phyloP scores from a whole-genome alignment of 345 rosid genomes.

The Sonneratia alba region DNA sequence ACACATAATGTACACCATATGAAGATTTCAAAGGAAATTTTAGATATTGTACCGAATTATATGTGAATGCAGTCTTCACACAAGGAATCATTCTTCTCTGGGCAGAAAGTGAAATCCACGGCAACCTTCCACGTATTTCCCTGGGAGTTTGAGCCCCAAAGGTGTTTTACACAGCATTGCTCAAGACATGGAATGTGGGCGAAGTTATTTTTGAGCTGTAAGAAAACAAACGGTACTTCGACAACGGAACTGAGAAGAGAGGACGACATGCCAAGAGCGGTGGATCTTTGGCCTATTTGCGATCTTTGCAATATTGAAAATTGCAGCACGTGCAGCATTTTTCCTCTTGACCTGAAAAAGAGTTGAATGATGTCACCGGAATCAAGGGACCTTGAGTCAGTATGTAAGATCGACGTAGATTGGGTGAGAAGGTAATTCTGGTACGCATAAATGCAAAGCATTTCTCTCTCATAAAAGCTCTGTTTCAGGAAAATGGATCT shows the following conservation, averaged over 20 bases:
- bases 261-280: background rate
- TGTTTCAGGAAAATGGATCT: background rate
- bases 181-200: background rate
- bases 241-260: background rate
- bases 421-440: background rate
- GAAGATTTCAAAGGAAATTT: background rate
- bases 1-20: background rate
- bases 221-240: background rate
- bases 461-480: background rate
- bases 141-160: background rate
- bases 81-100: background rate
- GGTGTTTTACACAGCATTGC: background rate
- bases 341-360: slow-evolving; percentile 13
- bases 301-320: slow-evolving; percentile 16
- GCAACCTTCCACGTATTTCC: background rate
- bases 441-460: background rate
- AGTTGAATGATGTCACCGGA: background rate
- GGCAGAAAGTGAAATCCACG: background rate
- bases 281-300: slow-evolving; percentile 18
- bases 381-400: background rate
- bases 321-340: slow-evolving; percentile 20
- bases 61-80: background rate
- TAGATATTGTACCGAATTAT: background rate
- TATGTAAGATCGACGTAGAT: background rate
- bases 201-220: background rate